phyloP scores from a whole-genome alignment of 1,284 basidiomycete genomes.

The Dichomitus squalens region DNA sequence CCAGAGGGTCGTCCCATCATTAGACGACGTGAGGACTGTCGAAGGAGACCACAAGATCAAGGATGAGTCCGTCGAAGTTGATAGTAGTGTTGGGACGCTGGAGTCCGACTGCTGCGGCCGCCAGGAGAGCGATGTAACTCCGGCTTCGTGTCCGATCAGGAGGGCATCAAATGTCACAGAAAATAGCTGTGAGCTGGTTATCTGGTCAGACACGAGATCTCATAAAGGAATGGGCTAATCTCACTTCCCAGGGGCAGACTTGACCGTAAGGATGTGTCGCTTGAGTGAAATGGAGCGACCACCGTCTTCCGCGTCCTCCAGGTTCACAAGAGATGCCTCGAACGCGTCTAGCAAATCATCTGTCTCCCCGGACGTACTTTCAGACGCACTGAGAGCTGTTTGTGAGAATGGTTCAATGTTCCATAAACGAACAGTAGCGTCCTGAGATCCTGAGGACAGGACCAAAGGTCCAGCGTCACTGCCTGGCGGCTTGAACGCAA shows the following conservation, averaged over 20 bases:
- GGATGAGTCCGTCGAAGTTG: slow-evolving; percentile 91
- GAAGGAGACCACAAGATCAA: slow-evolving; percentile 90
- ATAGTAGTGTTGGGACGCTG: slow-evolving; percentile 64
- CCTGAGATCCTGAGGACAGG: slow-evolving; percentile 91
- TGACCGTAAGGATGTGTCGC: slow-evolving; percentile 74
- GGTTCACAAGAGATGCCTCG: slow-evolving; percentile 75
- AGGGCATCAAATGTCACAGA: slow-evolving; percentile 89
- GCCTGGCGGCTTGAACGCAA: slow-evolving; percentile 60
- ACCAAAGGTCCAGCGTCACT: slow-evolving; percentile 44
- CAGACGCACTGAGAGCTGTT: slow-evolving; percentile 21
- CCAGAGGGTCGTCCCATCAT: slow-evolving; percentile 71
- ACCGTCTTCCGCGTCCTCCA: slow-evolving; percentile 64
- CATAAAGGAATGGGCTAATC: slow-evolving; percentile 18
- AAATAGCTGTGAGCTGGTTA: slow-evolving; percentile 57
- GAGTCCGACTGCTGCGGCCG: slow-evolving; percentile 42
- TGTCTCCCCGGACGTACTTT: slow-evolving; percentile 35
- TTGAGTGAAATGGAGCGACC: slow-evolving; percentile 85
- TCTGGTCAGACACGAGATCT: neutral
- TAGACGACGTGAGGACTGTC: slow-evolving; percentile 41
- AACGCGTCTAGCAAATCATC: slow-evolving; percentile 87
- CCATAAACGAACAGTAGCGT: slow-evolving; percentile 91
- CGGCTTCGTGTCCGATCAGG: slow-evolving; percentile 89
- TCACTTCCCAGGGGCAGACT: slow-evolving; percentile 52
- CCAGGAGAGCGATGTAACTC: slow-evolving; percentile 88
- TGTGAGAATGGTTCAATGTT: slow-evolving; percentile 56